These are phyloP conservation scores for Moesziomyces sp. DNA, from an alignment of 1,284 basidiomycete species.

Conservation along the genomic window DNA sequence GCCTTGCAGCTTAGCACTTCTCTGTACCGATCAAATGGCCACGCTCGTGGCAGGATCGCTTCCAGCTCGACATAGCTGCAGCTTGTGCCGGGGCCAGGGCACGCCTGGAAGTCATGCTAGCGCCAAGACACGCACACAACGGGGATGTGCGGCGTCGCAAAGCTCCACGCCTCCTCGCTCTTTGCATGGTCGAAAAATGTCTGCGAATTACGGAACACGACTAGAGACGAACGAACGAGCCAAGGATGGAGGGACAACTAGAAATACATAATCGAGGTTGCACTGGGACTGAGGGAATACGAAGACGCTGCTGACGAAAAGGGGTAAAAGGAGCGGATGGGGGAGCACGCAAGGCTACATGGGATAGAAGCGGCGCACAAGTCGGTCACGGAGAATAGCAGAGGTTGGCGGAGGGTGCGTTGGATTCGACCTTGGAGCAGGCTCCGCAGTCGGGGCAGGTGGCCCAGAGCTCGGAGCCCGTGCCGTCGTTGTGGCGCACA, in stretches of 20 bases:
- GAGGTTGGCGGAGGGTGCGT: slow-evolving; percentile 18
- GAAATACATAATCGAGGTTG: slow-evolving; percentile 7
- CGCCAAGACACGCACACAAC: too few species aligned
- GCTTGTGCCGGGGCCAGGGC: too few species aligned
- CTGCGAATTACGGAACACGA: too few species aligned
- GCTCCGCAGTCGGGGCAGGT: slow-evolving; percentile 53
- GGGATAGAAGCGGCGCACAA: slow-evolving; percentile 17
- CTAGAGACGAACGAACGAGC: too few species aligned
- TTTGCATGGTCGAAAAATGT: too few species aligned
- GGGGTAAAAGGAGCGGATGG: neutral
- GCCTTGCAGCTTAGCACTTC: too few species aligned
- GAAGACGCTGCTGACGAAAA: neutral
- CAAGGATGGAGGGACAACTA: neutral
- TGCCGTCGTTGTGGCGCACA: slow-evolving; percentile 49
- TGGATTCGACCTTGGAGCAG: slow-evolving; percentile 38
- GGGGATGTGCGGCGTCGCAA: too few species aligned
- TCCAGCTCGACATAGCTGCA: too few species aligned
- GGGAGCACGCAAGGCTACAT: slow-evolving; percentile 4
- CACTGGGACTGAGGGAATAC: neutral
- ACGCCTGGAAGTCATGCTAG: too few species aligned
- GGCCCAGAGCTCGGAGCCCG: slow-evolving; percentile 55
- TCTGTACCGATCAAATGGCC: too few species aligned
- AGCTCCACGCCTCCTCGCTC: too few species aligned
- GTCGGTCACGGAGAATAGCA: slow-evolving; percentile 44
- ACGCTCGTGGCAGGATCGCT: too few species aligned